Base-by-base conservation (phyloP, 2,329 filamentous ascomycete genomes). In the Gnomoniopsis sp. region DNA sequence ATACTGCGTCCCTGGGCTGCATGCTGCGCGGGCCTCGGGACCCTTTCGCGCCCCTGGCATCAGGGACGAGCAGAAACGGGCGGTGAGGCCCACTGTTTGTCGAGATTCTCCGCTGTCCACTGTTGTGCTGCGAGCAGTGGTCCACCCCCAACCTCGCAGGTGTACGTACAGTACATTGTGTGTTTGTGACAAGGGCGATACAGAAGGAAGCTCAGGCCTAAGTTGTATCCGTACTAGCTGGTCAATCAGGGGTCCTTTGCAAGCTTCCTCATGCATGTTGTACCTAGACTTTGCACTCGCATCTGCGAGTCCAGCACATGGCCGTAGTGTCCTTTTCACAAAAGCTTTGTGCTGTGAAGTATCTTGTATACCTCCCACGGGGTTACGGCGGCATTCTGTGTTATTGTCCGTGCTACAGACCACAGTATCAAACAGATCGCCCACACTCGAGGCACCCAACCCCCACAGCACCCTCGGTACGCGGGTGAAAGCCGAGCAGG, bases 261-360 rank as follows among this genome's bases (percentile, higher is more conserved):
- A 41, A n/a, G 38, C 14, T 41, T 15, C 38, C 38, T 30, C 26
- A 30, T 4, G 26, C 26, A 30, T 30, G 10, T 34, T 14, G 41
- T 48, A 44, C 52, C 43, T 11, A 23, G 44, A 47, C 44, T 23
- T 47, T 21, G 10, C 44, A 2, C n/a, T 50, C 34, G 53, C 55
- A 57, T 46, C 58, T 62, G 60, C 60, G 59, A 38, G 60, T 59
- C 56, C 60, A 62, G 49, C 60, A 59, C 57, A 59, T 56, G 56
- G 49, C 53, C 34, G 41, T 38, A 19, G 19, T 49, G 19, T 33
- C 36, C 21, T 7, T n/a, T 41, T 30, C 44, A 19, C 30, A 30
- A 41, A 10, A n/a, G 38, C 38, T 15, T 46, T 34, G 10, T 43
- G n/a, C 17, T 34, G 17, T n/a, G 23, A 22, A 21, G 3, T 15